Conservation (phyloP, 805 yeast genomes). For the Nakazawaea ambrosiae region DNA sequence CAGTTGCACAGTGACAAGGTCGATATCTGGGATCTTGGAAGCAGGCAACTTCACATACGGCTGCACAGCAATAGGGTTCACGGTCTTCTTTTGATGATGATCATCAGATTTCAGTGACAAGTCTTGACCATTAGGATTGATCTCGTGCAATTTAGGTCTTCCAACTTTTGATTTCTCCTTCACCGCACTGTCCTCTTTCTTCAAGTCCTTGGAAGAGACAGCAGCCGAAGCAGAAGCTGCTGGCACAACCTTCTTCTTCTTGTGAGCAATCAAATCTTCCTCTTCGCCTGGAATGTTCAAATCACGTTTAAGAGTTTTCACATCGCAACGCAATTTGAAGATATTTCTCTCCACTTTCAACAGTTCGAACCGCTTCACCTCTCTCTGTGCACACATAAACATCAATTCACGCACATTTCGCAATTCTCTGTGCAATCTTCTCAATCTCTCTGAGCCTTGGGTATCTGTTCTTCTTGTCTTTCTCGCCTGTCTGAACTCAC, state of each 20-base stretch:
- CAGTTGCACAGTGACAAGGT: constrained; percentile 72
- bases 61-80: constrained; percentile 36
- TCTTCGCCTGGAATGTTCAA: constrained; percentile 79
- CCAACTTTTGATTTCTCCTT: constrained; percentile 15
- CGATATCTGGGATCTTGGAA: constrained; percentile 90
- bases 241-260: constrained; percentile 45
- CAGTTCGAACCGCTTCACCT: constrained; percentile 52
- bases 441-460: constrained; percentile 78
- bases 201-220: constrained; percentile 13
- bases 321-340: constrained; percentile 65
- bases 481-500: constrained; percentile 92
- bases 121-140: constrained; percentile 17
- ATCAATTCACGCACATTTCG: constrained; percentile 67
- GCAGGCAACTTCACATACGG: constrained; percentile 86
- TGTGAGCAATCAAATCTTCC: constrained; percentile 72
- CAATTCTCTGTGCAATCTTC: constrained; percentile 68
- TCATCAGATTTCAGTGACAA: constrained; percentile 9
- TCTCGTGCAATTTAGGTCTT: constrained; percentile 10
- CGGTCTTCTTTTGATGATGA: background rate
- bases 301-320: constrained; percentile 68
- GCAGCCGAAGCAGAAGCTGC: constrained; percentile 13
- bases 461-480: constrained; percentile 93
- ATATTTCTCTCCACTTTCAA: constrained; percentile 57
- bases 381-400: constrained; percentile 68
- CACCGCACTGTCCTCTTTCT: constrained; percentile 14